A percentile compares a stretch with the other conserved stretches of the same genome.
Evolutionary conservation across 305 asterid genomes (phyloP).

Genomic region (Andrographis paniculata): DNA sequence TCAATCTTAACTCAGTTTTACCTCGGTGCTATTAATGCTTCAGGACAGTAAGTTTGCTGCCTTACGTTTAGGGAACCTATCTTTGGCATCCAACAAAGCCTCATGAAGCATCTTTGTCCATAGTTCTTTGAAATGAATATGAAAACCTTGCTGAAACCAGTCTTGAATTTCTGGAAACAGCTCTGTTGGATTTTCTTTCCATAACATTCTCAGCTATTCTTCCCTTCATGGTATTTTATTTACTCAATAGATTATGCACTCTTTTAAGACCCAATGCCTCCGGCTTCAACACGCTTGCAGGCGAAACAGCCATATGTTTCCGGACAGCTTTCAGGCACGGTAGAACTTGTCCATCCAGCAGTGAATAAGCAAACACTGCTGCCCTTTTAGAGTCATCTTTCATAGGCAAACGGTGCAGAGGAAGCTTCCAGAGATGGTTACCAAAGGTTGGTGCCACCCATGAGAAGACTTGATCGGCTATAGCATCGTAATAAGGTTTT

Average conservation of each 20-base stretch:
- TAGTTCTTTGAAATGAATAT: conserved; percentile 29
- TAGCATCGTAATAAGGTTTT: conserved; percentile 54
- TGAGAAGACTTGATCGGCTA: conserved; percentile 48
- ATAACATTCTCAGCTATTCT: conserved; percentile 36
- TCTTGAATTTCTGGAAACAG: conserved; percentile 40
- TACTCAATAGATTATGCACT: conserved; percentile 50
- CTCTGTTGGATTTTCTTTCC: conserved; percentile 40
- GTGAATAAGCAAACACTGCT: conserved; percentile 44
- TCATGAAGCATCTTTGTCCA: conserved; percentile 50
- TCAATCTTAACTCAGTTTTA: too few relatives aligned
- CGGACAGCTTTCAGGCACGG: conserved; percentile 55
- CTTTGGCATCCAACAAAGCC: conserved; percentile 24
- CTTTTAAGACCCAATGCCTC: conserved; percentile 57
- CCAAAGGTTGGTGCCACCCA: conserved; percentile 73
- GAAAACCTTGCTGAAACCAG: conserved; percentile 56
- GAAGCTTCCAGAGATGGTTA: conserved; percentile 76
- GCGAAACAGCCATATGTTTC: conserved; percentile 50
- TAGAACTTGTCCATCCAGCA: conserved; percentile 70
- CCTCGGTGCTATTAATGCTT: too few relatives aligned
- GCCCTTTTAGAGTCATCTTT: conserved; percentile 37
- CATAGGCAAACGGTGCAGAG: conserved; percentile 47
- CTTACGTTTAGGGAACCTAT: conserved; percentile 28
- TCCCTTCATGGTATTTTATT: conserved; percentile 31
- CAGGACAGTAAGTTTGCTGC: too few relatives aligned
- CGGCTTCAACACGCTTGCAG: conserved; percentile 62